Evolutionary conservation across 78 protist genomes (phyloP), one percentile per base, ranked within the genome.

Genomic region (Polysphondylium violaceum): DNA sequence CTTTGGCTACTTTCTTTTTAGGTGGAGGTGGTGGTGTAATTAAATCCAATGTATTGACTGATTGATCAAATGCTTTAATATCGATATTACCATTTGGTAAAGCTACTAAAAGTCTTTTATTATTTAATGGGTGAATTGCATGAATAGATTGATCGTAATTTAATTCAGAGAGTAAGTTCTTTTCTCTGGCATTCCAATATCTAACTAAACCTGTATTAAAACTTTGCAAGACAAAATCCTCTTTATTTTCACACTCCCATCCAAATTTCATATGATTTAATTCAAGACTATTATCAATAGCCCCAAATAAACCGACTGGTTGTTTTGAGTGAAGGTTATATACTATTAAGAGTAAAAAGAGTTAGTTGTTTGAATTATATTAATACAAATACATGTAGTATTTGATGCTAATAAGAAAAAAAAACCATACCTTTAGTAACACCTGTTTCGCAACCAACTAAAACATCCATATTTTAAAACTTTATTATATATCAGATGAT

Each of bases 231-330:
- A 78, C n/a, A 36, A 64, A 47, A 50, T 40, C 55, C 16, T 78
- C 76, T 23, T 78, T 21, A 47, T 78, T 36, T 31, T 78, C 78
- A 6, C n/a, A 16, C 12, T 72, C 59, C 88, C 88, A 78, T 35
- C 76, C 88, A 78, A 25, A 78, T 31, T 63, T 36, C 74, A 64
- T 64, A 14, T 33, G 43, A n/a, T 64, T 16, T 36, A 78, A 76
- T 21, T 76, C 88, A n/a, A 25, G 19, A 11, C 53, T 8, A n/a
- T 35, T 17, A 41, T 36, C 36, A 31, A 78, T 23, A 21, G 43
- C 4, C 0, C 88, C 88, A 78, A 35, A 75, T 25, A 59, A 29
- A 8, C 59, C 59, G 14, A 53, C 35, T 78, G 75, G 68, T 65
- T 14, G 0, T 33, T 64, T 64, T 65, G 19, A 43, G 14, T 78